Percentiles rank a stretch among this genome's conserved stretches.
These are phyloP conservation scores for Stagonosporopsis cucurbitacearum DNA, from an alignment of 2,329 filamentous ascomycete genomes.

Conservation along the genomic window DNA sequence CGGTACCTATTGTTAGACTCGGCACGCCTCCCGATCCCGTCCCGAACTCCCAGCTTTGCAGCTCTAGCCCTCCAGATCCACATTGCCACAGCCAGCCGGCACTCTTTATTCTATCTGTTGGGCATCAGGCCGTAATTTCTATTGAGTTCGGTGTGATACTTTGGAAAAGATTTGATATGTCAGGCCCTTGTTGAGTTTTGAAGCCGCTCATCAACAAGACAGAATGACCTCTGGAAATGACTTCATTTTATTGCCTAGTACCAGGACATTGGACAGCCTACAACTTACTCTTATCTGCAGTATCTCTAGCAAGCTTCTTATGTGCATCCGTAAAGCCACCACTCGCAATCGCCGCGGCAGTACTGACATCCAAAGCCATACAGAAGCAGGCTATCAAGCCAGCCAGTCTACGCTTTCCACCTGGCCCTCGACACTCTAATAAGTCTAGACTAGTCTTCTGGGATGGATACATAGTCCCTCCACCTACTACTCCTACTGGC, in stretches of 20 bases:
- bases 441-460: conserved; percentile 8
- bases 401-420: conserved; percentile 3
- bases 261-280: too few relatives aligned
- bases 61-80: neutral
- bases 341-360: conserved; percentile 4
- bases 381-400: conserved; percentile 6
- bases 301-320: conserved; percentile 4
- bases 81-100: too few relatives aligned
- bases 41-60: neutral
- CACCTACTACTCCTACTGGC: conserved; percentile 6
- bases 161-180: too few relatives aligned
- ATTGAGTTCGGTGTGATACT: too few relatives aligned
- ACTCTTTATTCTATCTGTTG: neutral
- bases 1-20: too few relatives aligned
- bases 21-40: conserved; percentile 3
- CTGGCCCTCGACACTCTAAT: neutral
- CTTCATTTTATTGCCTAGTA: too few relatives aligned
- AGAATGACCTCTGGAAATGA: too few relatives aligned
- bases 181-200: too few relatives aligned
- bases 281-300: neutral
- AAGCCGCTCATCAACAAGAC: neutral
- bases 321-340: conserved; percentile 8
- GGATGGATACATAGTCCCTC: conserved; percentile 5
- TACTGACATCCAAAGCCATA: conserved; percentile 12
- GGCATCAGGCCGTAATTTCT: too few relatives aligned